Evolutionary conservation across 2,329 filamentous ascomycete genomes (phyloP).

Genomic region (Balansia obtecta): DNA sequence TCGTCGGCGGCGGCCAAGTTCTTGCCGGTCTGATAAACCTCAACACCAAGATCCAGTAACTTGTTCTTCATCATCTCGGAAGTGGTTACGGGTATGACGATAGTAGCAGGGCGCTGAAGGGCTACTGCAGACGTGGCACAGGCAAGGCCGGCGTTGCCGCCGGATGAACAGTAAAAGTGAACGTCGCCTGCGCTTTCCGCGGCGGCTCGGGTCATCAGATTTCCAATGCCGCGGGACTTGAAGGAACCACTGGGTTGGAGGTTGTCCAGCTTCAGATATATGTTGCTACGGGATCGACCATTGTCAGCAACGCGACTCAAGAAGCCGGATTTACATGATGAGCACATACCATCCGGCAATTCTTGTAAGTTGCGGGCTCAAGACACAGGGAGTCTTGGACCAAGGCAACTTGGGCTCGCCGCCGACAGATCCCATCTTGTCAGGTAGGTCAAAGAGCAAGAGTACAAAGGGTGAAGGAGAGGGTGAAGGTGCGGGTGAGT

Average conservation of each 20-base stretch:
- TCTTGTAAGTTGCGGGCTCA: conserved; percentile 53
- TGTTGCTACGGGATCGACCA: conserved; percentile 36
- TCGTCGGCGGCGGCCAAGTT: conserved; percentile 59
- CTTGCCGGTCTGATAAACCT: conserved; percentile 56
- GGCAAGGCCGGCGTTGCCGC: conserved; percentile 76
- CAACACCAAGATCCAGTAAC: conserved; percentile 53
- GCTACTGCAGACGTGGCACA: conserved; percentile 60
- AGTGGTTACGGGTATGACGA: conserved; percentile 58
- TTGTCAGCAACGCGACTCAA: not conserved
- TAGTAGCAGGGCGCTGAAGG: conserved; percentile 54
- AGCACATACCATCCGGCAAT: conserved; percentile 55
- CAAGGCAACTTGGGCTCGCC: conserved; percentile 40
- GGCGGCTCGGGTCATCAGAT: conserved; percentile 43
- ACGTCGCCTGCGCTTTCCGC: conserved; percentile 21
- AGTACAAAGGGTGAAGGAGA: not conserved
- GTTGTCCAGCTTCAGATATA: conserved; percentile 78
- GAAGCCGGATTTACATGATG: not conserved
- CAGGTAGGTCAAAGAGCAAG: not conserved
- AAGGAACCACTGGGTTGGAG: conserved; percentile 78
- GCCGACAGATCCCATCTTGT: conserved; percentile 28
- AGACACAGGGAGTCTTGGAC: conserved; percentile 59
- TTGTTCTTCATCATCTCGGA: conserved; percentile 60
- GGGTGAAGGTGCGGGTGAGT: no score
- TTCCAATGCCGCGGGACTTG: conserved; percentile 69
- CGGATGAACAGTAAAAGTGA: conserved; percentile 71